Conservation (phyloP, 331 rosid species). For the Acacia concinna region DNA sequence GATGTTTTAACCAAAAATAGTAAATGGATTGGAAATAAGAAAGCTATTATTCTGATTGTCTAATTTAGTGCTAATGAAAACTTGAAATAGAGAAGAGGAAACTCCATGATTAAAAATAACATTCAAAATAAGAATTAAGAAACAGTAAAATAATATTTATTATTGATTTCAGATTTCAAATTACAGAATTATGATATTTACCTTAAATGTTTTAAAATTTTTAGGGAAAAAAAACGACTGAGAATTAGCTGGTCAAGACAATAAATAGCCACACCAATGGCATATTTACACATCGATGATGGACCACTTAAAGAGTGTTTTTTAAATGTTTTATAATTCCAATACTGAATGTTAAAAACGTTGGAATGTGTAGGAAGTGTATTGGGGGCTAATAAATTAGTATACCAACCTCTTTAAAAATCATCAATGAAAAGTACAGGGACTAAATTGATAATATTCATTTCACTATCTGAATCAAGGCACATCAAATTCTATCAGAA, state of each 20-base stretch:
- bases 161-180: neutral
- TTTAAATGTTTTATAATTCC: neutral
- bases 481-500: neutral
- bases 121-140: neutral
- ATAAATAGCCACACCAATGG: neutral
- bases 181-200: neutral
- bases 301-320: neutral
- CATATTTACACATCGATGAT: neutral
- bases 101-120: neutral
- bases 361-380: neutral
- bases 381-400: neutral
- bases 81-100: neutral
- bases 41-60: constrained; percentile 5
- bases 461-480: neutral
- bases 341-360: neutral
- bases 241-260: neutral
- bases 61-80: neutral
- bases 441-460: neutral
- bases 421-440: neutral
- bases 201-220: neutral
- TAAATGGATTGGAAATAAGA: constrained; percentile 8
- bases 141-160: neutral
- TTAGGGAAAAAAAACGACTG: neutral
- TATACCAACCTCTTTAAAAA: neutral
- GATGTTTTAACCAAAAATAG: constrained; percentile 13